Base-by-base conservation (phyloP, 495 filamentous ascomycete species). In the Podospora conica region DNA sequence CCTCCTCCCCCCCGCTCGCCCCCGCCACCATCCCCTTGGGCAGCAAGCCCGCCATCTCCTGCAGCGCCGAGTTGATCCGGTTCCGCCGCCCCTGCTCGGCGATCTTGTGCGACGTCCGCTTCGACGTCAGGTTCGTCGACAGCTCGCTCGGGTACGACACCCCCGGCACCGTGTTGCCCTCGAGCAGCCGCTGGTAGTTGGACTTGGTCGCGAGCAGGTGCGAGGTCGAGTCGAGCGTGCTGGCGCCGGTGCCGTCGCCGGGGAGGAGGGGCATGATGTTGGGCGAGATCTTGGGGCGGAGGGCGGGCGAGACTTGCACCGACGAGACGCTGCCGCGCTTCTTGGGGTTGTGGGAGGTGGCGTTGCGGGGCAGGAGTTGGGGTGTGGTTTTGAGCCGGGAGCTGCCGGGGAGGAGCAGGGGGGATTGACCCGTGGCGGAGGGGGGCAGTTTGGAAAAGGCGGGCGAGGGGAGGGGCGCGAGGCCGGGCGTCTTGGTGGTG, bases 181-280 rank as follows among this genome's bases (percentile, higher is more conserved):
- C 94, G 27, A 98, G 78, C 62, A 98, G 95, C 72, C 97, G 95
- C 74, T 98, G 95, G 73, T 98, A 98, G 74, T 98, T 98, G 21
- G 93, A 97, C 73, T 97, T 97, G 31, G 90, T 90, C 11, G 94
- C 91, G 23, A 98, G 82, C 56, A 97, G 84, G 24, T 94, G 86
- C 18, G 94, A 93, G 18, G 93, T 91, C 40, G 40, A 48, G 18
- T 48, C 40, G 40, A 48, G 40, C 1, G 90, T 86, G 68, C 96
- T 83, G 57, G 86, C 85, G 24, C 73, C 77, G 18, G 81, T 74
- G 21, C 77, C 69, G 3, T 80, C 85, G 58, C 91, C 90, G 9
- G 91, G 92, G 57, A 97, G 82, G 24, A 97, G 73, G 7, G 95
- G 95, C 71, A 96, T 96, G 72, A 98, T 97, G 73, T 85, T 94